phyloP scores from a whole-genome alignment of 805 yeast species.

The Candida lessepsii region DNA sequence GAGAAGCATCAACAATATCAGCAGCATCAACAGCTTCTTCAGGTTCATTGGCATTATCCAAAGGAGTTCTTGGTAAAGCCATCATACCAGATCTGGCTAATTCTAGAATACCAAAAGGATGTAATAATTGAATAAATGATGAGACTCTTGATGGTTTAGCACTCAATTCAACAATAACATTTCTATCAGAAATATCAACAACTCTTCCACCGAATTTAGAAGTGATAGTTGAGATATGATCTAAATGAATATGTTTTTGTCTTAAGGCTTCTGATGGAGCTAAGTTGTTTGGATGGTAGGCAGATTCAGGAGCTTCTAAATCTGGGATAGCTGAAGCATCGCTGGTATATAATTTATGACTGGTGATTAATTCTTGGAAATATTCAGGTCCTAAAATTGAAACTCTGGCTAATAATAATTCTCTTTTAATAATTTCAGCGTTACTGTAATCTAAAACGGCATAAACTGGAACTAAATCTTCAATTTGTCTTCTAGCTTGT shows the following conservation, averaged over 20 bases:
- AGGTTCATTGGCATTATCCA: slow-evolving; percentile 49
- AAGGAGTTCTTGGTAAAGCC: slow-evolving; percentile 96
- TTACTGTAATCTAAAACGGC: slow-evolving; percentile 94
- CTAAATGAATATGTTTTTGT: slow-evolving; percentile 87
- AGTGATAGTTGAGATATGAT: slow-evolving; percentile 76
- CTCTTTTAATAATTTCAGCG: slow-evolving; percentile 87
- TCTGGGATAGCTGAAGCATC: slow-evolving; percentile 44
- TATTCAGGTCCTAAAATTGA: slow-evolving; percentile 97
- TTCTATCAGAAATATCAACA: slow-evolving; percentile 88
- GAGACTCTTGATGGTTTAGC: slow-evolving; percentile 92
- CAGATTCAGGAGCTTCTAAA: slow-evolving; percentile 43
- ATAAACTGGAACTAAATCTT: slow-evolving; percentile 96
- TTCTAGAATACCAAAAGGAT: slow-evolving; percentile 95
- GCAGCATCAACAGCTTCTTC: slow-evolving; percentile 53
- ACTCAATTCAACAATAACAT: slow-evolving; percentile 88
- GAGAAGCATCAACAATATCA: slow-evolving; percentile 81
- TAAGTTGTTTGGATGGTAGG: slow-evolving; percentile 84
- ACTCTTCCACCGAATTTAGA: slow-evolving; percentile 89
- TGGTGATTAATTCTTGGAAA: slow-evolving; percentile 89
- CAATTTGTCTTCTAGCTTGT: slow-evolving; percentile 97
- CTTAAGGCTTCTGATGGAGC: slow-evolving; percentile 90
- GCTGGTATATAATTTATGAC: slow-evolving; percentile 57
- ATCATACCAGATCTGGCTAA: slow-evolving; percentile 98
- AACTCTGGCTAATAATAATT: slow-evolving; percentile 85
- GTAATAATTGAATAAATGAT: slow-evolving; percentile 81